Base-by-base conservation (phyloP, 306 rosid genomes). In the Malus sieversii region DNA sequence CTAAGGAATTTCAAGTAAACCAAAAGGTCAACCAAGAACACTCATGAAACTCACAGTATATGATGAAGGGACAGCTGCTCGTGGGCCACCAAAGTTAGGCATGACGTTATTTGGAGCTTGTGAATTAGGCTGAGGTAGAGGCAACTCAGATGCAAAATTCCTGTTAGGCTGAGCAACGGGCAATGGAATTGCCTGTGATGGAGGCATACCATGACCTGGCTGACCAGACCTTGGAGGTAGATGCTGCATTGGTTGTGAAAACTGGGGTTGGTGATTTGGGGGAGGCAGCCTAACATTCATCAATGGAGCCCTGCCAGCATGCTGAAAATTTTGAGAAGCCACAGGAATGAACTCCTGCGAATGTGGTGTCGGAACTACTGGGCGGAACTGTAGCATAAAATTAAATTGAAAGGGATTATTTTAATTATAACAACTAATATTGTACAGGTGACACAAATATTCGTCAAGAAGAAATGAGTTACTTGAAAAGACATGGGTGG, bases 401-500 rank as follows among this genome's bases (percentile, higher is more conserved):
- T 40, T 16, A 38, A 38, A 38, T 40, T 18, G 42, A 29, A 67
- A 19, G 46, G n/a, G 42, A 45, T 64, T 51, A 52, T 7, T 65
- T 22, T 30, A 35, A 35, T 20, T 15, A 30, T 15, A 78, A 72
- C 60, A 7, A 29, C 3, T 8, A 52, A 65, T 63, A 53, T 63
- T 5, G 38, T 46, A 29, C n/a, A 65, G 72, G 64, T 61, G 55
- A 68, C 40, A 44, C 32, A 75, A 10, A 75, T 52, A 33, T 30
- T 71, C 79, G 61, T 75, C 14, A 46, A 64, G 71, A 51, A 73
- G 73, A 62, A 62, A 68, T 73, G 78, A 18, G 62, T 91, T 87
- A 93, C 98, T 78, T 91, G 98, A 80, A 85, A 85, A 71, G 92
- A 64, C 90, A 90, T 88, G 3, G 91, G 86, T 9, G 92, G 90